Evolutionary conservation across 768 basidiomycete species (phyloP).

Genomic region (Cystofilobasidium bisporidii): DNA sequence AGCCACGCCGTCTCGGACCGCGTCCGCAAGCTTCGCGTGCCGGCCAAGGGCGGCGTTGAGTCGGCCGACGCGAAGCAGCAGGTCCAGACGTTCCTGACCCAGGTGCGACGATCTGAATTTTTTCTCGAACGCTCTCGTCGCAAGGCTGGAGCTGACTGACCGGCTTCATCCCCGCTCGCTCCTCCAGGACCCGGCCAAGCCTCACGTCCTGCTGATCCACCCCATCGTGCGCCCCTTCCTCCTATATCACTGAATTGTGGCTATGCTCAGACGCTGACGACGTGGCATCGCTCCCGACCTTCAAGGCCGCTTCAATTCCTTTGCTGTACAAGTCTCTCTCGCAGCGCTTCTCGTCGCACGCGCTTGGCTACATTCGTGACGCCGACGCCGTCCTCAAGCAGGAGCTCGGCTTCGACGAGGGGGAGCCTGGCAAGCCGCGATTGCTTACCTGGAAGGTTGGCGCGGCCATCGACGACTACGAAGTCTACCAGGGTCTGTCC

Average conservation of each 20-base stretch:
- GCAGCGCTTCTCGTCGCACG: slow-evolving; percentile 46
- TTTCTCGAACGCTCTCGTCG: no score
- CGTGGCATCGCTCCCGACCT: neutral
- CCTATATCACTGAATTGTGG: neutral
- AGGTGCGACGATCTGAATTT: slow-evolving; percentile 45
- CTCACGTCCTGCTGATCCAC: slow-evolving; percentile 40
- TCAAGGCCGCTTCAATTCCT: slow-evolving; percentile 35
- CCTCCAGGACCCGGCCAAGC: slow-evolving; percentile 35
- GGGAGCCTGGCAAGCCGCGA: slow-evolving; percentile 40
- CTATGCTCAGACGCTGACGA: neutral
- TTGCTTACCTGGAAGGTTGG: slow-evolving; percentile 64
- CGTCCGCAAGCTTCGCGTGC: slow-evolving; percentile 48
- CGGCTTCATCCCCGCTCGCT: slow-evolving; percentile 4
- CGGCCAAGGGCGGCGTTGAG: slow-evolving; percentile 25
- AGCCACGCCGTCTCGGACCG: slow-evolving; percentile 62
- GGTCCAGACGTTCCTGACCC: slow-evolving; percentile 58
- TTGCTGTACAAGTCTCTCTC: slow-evolving; percentile 42
- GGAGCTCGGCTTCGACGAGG: slow-evolving; percentile 17
- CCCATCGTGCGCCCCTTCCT: slow-evolving; percentile 31
- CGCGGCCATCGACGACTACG: slow-evolving; percentile 40
- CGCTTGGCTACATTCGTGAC: slow-evolving; percentile 67
- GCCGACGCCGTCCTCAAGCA: slow-evolving; percentile 49
- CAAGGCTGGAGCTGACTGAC: neutral
- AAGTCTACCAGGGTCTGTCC: slow-evolving; percentile 60
- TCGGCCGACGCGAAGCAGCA: slow-evolving; percentile 43